phyloP scores from a whole-genome alignment of 2,329 filamentous ascomycete species.

The Colletotrichum gloeosporioides region DNA sequence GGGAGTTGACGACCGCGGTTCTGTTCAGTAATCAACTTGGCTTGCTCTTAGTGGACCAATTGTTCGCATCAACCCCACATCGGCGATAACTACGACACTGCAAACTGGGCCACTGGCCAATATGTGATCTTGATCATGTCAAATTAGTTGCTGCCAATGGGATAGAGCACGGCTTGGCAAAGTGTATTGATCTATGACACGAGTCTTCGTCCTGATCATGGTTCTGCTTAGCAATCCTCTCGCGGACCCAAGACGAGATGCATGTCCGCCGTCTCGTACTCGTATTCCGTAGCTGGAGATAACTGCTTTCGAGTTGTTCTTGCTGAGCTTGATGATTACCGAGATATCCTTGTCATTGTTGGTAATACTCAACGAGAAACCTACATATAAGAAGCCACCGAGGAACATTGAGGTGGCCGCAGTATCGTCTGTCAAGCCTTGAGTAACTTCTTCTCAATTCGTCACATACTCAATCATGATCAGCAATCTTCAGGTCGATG shows the following conservation, averaged over 20 bases:
- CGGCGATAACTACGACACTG: not conserved
- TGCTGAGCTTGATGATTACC: not conserved
- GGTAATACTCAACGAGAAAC: not conserved
- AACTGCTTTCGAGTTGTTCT: not conserved
- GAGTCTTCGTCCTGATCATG: not conserved
- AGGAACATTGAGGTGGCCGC: not conserved
- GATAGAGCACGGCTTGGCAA: not conserved
- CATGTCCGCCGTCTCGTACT: not conserved
- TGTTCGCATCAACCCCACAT: not conserved
- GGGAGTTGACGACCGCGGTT: not conserved
- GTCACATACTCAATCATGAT: not conserved
- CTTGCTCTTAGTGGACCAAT: not conserved
- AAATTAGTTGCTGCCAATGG: not conserved
- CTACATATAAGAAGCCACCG: not conserved
- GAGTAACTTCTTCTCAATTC: no score
- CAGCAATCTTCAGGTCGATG: not conserved
- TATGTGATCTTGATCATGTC: not conserved
- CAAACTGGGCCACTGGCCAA: not conserved
- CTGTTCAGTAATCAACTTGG: not conserved
- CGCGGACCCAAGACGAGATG: not conserved
- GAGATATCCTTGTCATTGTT: not conserved
- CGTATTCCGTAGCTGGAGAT: not conserved
- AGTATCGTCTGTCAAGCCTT: no score
- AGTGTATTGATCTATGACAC: not conserved
- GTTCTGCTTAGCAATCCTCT: not conserved